Evolutionary conservation across 2,329 filamentous ascomycete species (phyloP).

Genomic region (Ramichloridium luteum): DNA sequence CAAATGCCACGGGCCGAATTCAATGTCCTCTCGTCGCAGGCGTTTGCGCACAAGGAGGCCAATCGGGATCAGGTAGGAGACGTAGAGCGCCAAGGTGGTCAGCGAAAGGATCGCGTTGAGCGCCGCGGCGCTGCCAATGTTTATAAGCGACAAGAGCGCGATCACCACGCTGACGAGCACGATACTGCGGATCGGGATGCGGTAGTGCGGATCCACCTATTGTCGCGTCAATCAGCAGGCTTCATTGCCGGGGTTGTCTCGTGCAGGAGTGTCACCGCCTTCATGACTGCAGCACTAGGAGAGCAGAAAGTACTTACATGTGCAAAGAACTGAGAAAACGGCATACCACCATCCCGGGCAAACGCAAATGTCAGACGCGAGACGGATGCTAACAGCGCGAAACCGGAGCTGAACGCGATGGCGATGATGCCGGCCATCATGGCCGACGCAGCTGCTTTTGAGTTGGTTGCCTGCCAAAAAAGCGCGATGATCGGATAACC

Average conservation of each 20-base stretch:
- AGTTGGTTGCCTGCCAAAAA: constrained; percentile 26
- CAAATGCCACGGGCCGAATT: constrained; percentile 28
- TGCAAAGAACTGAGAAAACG: constrained; percentile 4
- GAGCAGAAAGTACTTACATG: constrained; percentile 1
- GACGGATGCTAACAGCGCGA: constrained; percentile 27
- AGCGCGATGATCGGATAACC: constrained; percentile 23
- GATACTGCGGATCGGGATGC: constrained; percentile 5
- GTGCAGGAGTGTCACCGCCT: no score
- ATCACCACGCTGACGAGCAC: constrained; percentile 16
- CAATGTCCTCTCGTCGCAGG: constrained; percentile 23
- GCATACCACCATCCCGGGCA: constrained; percentile 27
- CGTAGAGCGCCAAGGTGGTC: constrained; percentile 27
- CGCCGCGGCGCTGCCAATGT: constrained; percentile 28
- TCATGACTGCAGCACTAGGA: neutral
- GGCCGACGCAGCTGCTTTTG: constrained; percentile 21
- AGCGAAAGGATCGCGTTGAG: constrained; percentile 33
- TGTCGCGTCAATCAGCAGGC: constrained; percentile 8
- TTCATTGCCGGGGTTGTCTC: neutral
- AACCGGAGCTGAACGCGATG: constrained; percentile 20
- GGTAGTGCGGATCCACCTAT: constrained; percentile 1
- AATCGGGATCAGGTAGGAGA: constrained; percentile 29
- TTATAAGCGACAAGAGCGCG: constrained; percentile 25
- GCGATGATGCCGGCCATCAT: constrained; percentile 25
- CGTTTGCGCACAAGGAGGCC: constrained; percentile 27
- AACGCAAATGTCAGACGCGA: constrained; percentile 30